phyloP scores from a whole-genome alignment of 1,139 yeast genomes.

The Yamadazyma oceani region DNA sequence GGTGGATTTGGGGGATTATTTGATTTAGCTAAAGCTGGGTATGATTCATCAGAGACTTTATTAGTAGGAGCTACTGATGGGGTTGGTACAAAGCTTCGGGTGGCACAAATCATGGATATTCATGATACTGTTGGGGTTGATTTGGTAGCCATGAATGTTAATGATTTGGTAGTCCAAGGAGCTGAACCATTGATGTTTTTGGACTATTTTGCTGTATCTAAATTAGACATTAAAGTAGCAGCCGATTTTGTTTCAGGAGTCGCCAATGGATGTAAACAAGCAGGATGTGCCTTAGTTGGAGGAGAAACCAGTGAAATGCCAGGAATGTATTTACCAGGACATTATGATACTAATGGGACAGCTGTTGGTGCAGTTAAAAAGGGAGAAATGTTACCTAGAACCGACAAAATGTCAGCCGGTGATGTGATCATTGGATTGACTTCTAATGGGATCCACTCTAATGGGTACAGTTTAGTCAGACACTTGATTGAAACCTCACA shows the following conservation, averaged over 20 bases:
- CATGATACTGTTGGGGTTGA: conserved; percentile 98
- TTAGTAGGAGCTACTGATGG: conserved; percentile 99
- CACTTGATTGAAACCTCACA: conserved; percentile 80
- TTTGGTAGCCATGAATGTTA: conserved; percentile 97
- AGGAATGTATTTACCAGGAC: conserved; percentile 93
- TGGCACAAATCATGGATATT: conserved; percentile 85
- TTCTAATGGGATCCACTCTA: conserved; percentile 94
- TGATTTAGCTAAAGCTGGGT: conserved; percentile 88
- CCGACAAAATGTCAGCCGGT: conserved; percentile 67
- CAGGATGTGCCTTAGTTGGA: conserved; percentile 98
- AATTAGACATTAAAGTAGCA: conserved; percentile 80
- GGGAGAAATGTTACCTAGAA: conserved; percentile 69
- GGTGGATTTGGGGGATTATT: conserved; percentile 99
- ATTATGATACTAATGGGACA: conserved; percentile 97
- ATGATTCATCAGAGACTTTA: conserved; percentile 68
- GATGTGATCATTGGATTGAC: conserved; percentile 83
- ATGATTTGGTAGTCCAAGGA: conserved; percentile 96
- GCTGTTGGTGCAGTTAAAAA: conserved; percentile 98
- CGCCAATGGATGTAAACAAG: conserved; percentile 90
- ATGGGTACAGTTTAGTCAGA: conserved; percentile 95
- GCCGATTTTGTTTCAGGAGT: conserved; percentile 92
- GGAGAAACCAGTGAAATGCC: conserved; percentile 99
- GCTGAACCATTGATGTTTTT: conserved; percentile 96
- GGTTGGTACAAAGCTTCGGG: conserved; percentile 94
- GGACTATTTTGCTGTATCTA: conserved; percentile 96